Evolutionary conservation across 2,329 filamentous ascomycete species (phyloP), one percentile per base, ranked within the genome.

Genomic region (Fusarium subglutinans): DNA sequence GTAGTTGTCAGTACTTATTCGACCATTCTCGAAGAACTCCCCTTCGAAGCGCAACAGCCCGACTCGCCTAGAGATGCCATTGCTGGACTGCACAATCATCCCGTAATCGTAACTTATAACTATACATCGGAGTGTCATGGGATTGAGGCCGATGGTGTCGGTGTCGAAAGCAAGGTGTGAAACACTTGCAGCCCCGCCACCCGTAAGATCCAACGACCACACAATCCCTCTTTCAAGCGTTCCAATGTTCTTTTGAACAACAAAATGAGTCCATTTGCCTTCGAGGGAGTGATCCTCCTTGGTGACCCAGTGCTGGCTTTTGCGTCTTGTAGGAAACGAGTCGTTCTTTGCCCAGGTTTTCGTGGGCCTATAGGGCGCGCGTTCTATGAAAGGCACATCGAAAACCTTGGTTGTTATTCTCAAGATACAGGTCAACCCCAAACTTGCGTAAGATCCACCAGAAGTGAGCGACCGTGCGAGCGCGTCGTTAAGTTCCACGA

Each of bases 361-460:
- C 26, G 20, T 50, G 15, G 22, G 47, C 3, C 3, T 33, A 3
- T n/a, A 50, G 22, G 28, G 47, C 5, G 47, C 7, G 8, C 8
- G 14, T 50, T 50, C 47, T 4, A 50, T 9, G 11, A 50, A 50
- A 6, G 47, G 22, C 3, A 33, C 0, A 33, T 50, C 47, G 5
- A 50, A 30, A 33, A 12, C 20, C 10, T 9, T 3, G 10, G 28
- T 33, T 3, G 47, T 33, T 2, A 50, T 50, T 18, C 47, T 33
- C 28, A 33, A n/a, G 5, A 50, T 13, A 30, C 4, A 2, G 22
- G 2, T 50, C 28, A 50, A n/a, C 0, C 47, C 47, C 28, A 50
- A 33, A 13, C 0, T 3, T 5, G 4, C 10, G 0, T 2, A 50
- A 5, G 28, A 50, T 3, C n/a, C 0, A 1, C 47, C 28, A 8